Conservation (phyloP, 257 asterid genomes). For the Thymus mandschuricus region DNA sequence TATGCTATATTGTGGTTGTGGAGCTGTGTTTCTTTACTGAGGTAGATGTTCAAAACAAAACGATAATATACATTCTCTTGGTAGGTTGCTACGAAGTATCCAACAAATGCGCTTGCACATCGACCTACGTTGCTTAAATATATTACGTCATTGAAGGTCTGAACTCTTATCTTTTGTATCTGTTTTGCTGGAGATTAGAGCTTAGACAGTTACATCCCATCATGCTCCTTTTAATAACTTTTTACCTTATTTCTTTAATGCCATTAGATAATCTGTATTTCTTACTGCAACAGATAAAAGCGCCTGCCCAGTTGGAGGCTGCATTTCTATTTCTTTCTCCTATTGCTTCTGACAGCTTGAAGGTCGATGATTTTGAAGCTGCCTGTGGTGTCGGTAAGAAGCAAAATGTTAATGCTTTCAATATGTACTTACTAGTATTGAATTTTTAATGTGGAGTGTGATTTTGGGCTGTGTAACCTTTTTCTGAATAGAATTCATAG, state of each 20-base stretch:
- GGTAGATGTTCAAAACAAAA: not conserved
- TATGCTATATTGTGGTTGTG: not conserved
- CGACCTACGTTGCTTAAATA: constrained; percentile 74
- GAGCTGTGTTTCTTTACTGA: not conserved
- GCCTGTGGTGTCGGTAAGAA: constrained; percentile 91
- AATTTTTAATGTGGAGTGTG: not conserved
- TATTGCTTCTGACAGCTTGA: constrained; percentile 56
- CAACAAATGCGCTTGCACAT: constrained; percentile 81
- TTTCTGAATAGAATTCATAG: no score
- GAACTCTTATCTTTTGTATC: constrained; percentile 7
- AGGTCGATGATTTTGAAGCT: constrained; percentile 64
- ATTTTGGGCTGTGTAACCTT: not conserved
- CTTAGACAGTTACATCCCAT: not conserved
- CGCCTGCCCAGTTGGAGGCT: constrained; percentile 83
- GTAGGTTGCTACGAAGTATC: constrained; percentile 89
- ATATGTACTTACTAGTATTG: not conserved
- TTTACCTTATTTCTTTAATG: not conserved
- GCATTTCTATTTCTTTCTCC: constrained; percentile 65
- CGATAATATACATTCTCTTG: constrained; percentile 21
- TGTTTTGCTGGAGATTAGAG: not conserved
- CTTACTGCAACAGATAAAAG: constrained; percentile 54
- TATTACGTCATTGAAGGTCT: constrained; percentile 69
- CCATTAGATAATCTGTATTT: constrained; percentile 10
- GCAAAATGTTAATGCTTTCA: not conserved
- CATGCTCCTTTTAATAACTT: not conserved